Evolutionary conservation across 352 stramenopile species (phyloP).

Genomic region (Globisporangium lucens): DNA sequence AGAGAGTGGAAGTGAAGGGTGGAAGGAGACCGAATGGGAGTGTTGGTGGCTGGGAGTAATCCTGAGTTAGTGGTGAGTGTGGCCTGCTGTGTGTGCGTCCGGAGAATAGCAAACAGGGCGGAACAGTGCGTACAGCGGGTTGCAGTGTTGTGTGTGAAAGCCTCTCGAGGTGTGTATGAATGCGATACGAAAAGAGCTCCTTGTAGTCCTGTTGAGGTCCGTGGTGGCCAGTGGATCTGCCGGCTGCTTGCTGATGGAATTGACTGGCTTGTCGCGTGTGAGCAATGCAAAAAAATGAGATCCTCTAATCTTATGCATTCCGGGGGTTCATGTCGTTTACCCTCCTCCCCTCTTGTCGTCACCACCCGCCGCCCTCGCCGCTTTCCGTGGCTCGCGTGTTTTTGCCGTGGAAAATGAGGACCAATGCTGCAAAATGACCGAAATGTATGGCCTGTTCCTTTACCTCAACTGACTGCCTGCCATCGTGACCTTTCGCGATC

Average conservation of each 20-base stretch:
- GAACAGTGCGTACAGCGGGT: neutral
- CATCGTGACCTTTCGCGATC: neutral
- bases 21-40: neutral
- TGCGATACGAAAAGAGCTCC: neutral
- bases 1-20: constrained; percentile 1
- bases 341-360: neutral
- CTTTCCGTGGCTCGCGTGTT: neutral
- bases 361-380: too few species aligned
- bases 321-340: neutral
- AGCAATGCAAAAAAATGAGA: neutral
- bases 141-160: neutral
- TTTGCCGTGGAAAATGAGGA: neutral
- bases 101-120: neutral
- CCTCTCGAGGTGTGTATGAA: neutral
- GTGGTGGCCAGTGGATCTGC: neutral
- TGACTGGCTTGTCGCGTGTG: constrained; percentile 1
- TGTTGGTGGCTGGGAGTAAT: neutral
- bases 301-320: constrained; percentile 4
- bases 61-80: neutral
- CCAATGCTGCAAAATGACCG: neutral
- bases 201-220: neutral
- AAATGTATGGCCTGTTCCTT: neutral
- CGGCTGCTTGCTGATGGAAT: neutral
- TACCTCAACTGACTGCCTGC: neutral
- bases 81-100: neutral